Evolutionary conservation across 139 green algal species (phyloP).

Genomic region (Chlamydomonas applanata): DNA sequence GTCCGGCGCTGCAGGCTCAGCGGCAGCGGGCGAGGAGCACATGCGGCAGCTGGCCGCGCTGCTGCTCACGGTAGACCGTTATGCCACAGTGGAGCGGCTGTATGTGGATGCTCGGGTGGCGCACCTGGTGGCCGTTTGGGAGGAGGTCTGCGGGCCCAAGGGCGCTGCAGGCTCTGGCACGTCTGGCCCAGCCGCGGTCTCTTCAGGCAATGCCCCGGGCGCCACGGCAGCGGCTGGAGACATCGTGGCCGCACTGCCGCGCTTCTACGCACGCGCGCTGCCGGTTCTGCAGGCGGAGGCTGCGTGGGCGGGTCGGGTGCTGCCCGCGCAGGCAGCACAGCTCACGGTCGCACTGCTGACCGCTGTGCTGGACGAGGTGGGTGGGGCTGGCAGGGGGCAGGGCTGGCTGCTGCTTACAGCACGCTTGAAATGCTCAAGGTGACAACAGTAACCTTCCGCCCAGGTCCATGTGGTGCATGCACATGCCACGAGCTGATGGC

Average conservation of each 20-base stretch:
- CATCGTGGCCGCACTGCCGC: not conserved
- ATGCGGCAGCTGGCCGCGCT: constrained; percentile 34
- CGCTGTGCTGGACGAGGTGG: constrained; percentile 47
- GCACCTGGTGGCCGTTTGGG: constrained; percentile 44
- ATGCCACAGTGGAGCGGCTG: constrained; percentile 51
- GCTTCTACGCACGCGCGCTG: constrained; percentile 43
- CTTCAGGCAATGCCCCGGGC: too few species aligned
- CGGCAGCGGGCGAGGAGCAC: constrained; percentile 18
- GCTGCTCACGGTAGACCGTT: constrained; percentile 54
- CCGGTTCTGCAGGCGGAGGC: constrained; percentile 53
- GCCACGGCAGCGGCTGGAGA: not conserved
- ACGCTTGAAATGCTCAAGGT: too few species aligned
- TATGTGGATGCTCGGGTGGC: constrained; percentile 59
- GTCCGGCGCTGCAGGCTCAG: not conserved
- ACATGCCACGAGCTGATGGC: too few species aligned
- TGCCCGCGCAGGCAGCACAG: constrained; percentile 39
- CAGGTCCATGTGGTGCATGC: too few species aligned
- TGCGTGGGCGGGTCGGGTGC: constrained; percentile 49
- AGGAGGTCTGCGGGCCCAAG: constrained; percentile 12
- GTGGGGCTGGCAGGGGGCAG: too few species aligned
- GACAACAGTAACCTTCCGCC: too few species aligned
- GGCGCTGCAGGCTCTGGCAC: not conserved
- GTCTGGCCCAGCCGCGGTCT: not conserved
- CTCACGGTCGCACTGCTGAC: constrained; percentile 56
- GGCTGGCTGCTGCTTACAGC: too few species aligned